Evolutionary conservation across 2,329 filamentous ascomycete genomes (phyloP).

Genomic region (Paecilomyces dactylethromorphus): DNA sequence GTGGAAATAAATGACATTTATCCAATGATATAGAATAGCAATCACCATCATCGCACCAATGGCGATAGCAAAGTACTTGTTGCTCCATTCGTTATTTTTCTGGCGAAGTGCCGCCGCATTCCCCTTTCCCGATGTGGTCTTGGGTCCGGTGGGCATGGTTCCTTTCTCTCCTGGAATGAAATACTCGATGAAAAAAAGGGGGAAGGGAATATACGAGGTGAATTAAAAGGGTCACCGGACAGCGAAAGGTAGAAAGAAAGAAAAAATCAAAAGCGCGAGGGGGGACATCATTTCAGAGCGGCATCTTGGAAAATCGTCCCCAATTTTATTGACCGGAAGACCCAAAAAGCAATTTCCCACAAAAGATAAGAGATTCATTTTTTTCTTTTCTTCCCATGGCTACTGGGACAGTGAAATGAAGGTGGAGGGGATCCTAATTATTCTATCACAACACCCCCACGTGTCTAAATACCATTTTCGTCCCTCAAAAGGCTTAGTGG

Average conservation of each 20-base stretch:
- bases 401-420: neutral
- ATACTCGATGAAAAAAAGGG: no score
- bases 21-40: slow-evolving; percentile 7
- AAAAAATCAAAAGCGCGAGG: neutral
- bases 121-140: neutral
- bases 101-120: slow-evolving; percentile 1
- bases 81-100: slow-evolving; percentile 8
- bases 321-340: neutral
- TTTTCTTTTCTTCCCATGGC: no score
- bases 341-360: neutral
- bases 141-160: neutral
- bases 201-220: no score
- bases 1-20: neutral
- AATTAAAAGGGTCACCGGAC: neutral
- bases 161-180: neutral
- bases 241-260: neutral
- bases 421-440: neutral
- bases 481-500: neutral
- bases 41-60: slow-evolving; percentile 10
- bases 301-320: neutral
- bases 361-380: no score
- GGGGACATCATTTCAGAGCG: neutral
- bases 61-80: slow-evolving; percentile 11
- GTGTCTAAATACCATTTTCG: neutral
- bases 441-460: neutral